Evolutionary conservation across 2,329 filamentous ascomycete genomes (phyloP).

Genomic region (Rutstroemia sydowiana): DNA sequence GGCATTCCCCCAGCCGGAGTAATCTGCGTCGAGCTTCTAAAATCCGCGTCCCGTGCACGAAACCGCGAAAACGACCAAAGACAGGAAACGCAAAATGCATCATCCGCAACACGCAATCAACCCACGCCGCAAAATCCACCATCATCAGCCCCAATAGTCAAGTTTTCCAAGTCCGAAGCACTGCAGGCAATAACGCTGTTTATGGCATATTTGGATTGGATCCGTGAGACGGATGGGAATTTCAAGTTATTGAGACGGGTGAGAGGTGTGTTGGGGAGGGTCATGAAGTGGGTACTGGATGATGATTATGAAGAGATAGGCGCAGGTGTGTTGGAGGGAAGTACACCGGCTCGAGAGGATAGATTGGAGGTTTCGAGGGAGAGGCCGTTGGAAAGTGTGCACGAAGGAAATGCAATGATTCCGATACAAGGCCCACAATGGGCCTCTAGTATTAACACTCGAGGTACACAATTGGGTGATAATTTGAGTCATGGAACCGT

Average conservation of each 20-base stretch:
- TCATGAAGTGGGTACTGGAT: neutral
- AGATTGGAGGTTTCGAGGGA: no score
- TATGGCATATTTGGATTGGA: constrained; percentile 28
- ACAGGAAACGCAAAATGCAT: no score
- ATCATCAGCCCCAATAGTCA: neutral
- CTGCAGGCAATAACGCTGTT: constrained; percentile 28
- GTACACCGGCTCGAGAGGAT: no score
- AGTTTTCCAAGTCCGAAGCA: constrained; percentile 23
- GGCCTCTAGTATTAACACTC: no score
- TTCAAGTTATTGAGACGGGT: constrained; percentile 15
- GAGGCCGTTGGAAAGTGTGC: no score
- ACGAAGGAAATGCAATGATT: no score
- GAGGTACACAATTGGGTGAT: no score
- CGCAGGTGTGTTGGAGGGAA: no score
- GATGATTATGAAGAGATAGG: no score
- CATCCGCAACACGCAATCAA: neutral
- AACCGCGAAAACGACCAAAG: neutral
- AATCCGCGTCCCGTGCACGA: no score
- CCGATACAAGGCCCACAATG: no score
- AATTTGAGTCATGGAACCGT: no score
- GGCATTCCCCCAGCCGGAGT: constrained; percentile 26
- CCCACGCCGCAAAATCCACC: neutral
- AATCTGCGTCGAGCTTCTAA: constrained; percentile 26
- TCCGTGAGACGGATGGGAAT: constrained; percentile 27
- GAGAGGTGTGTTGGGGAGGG: neutral